Conservation (phyloP, 2,329 filamentous ascomycete species). For the Rhynchosporium graminicola region DNA sequence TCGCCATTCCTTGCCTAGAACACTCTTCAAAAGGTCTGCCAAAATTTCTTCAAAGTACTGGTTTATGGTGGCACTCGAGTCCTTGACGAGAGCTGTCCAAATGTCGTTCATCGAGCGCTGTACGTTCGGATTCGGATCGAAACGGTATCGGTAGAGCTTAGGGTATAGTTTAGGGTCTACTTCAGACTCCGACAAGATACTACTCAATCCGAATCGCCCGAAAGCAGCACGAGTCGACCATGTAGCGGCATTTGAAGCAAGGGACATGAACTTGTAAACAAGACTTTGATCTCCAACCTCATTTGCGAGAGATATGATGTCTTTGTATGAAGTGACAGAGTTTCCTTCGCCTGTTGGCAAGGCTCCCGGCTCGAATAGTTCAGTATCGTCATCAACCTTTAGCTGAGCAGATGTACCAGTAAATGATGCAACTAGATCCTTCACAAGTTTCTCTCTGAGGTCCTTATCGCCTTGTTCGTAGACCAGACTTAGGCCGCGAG, state of each 20-base stretch:
- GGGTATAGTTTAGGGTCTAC: conserved; percentile 93
- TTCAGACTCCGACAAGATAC: conserved; percentile 82
- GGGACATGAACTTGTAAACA: conserved; percentile 98
- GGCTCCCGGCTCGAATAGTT: conserved; percentile 89
- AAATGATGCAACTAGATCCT: conserved; percentile 85
- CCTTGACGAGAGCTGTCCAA: conserved; percentile 94
- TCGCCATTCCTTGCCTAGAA: conserved; percentile 90
- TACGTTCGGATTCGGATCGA: conserved; percentile 92
- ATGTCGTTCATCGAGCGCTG: conserved; percentile 96
- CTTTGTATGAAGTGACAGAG: conserved; percentile 93
- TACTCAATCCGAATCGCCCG: conserved; percentile 89
- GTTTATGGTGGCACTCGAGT: conserved; percentile 74
- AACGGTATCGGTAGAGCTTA: conserved; percentile 90
- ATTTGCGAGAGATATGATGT: conserved; percentile 92
- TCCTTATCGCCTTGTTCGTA: conserved; percentile 87
- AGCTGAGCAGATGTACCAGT: conserved; percentile 74
- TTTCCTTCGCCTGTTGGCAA: conserved; percentile 86
- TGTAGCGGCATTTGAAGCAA: conserved; percentile 92
- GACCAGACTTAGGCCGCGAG: conserved; percentile 84
- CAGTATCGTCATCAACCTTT: conserved; percentile 86
- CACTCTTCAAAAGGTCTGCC: conserved; percentile 79
- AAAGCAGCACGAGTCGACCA: conserved; percentile 98
- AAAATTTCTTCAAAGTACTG: conserved; percentile 87
- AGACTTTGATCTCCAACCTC: conserved; percentile 94
- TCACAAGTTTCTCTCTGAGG: conserved; percentile 79